phyloP scores from a whole-genome alignment of 2,329 filamentous ascomycete genomes.

The Cordyceps javanica region DNA sequence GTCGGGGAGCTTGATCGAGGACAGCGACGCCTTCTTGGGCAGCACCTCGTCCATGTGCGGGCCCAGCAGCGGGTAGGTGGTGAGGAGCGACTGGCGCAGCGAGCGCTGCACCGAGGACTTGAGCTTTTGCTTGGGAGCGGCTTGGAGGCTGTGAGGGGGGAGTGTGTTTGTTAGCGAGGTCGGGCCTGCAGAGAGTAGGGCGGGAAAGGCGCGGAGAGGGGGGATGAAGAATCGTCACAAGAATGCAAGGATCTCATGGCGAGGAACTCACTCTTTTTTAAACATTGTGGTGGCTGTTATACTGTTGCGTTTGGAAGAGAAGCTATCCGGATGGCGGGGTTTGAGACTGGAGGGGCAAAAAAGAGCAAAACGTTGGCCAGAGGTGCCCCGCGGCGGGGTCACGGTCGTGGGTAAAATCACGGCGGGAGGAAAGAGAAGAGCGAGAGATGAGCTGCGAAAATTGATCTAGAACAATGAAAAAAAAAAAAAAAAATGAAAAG shows the following conservation, averaged over 20 bases:
- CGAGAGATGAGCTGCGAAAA: not conserved
- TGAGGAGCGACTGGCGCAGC: constrained; percentile 74
- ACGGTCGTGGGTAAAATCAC: not conserved
- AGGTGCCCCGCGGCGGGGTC: constrained; percentile 19
- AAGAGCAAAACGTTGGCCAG: too few species aligned
- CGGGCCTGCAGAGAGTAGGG: not conserved
- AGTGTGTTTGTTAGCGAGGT: not conserved
- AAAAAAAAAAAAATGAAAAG: not conserved
- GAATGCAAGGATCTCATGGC: too few species aligned
- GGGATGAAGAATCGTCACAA: too few species aligned
- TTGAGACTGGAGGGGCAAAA: constrained; percentile 4
- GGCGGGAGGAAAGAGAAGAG: not conserved
- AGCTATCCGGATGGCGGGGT: constrained; percentile 15
- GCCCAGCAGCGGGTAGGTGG: constrained; percentile 78
- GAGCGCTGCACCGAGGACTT: constrained; percentile 91
- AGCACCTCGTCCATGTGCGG: constrained; percentile 90
- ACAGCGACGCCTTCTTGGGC: constrained; percentile 88
- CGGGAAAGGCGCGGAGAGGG: not conserved
- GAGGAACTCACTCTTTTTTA: constrained; percentile 72
- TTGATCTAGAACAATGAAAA: not conserved
- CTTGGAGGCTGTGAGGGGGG: constrained; percentile 55
- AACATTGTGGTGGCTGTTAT: constrained; percentile 58
- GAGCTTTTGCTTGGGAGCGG: constrained; percentile 86
- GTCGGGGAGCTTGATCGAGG: constrained; percentile 89
- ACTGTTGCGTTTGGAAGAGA: constrained; percentile 13